These are phyloP conservation scores for Talinum fruticosum DNA, from an alignment of 148 eudicot species.

Conservation along the genomic window DNA sequence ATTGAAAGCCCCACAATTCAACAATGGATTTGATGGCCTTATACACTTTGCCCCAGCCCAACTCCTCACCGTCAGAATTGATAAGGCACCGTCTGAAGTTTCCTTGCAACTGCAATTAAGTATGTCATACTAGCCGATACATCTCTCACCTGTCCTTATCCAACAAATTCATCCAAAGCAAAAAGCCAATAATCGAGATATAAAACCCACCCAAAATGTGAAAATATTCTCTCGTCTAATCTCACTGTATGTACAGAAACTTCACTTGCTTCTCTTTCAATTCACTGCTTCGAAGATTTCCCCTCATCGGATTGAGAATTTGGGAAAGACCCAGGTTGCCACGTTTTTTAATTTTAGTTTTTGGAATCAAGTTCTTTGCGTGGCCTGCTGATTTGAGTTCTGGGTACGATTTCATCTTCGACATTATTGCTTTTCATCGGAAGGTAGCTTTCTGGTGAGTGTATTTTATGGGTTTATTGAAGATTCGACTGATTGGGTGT, in stretches of 20 bases:
- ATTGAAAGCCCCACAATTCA: too few relatives aligned
- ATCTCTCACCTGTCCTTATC: slow-evolving; percentile 4
- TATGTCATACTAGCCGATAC: background rate
- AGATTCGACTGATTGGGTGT: background rate
- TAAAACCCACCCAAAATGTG: background rate
- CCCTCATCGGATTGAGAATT: background rate
- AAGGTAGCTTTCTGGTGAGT: background rate
- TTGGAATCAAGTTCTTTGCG: background rate
- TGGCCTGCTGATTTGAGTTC: background rate
- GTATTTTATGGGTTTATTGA: background rate
- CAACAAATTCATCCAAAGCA: background rate
- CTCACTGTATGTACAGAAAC: background rate
- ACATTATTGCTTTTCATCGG: background rate
- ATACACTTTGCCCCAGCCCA: too few relatives aligned
- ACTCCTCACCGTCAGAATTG: too few relatives aligned
- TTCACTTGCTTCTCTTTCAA: background rate
- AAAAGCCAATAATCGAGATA: background rate
- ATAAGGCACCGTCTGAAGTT: too few relatives aligned
- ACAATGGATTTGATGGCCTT: too few relatives aligned
- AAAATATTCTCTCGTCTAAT: background rate
- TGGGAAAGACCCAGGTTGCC: background rate
- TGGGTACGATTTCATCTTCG: background rate
- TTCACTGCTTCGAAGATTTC: background rate
- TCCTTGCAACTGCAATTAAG: background rate
- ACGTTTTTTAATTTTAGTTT: background rate